A percentile compares a stretch with the other conserved stretches of the same genome.
phyloP scores from a whole-genome alignment of 31 red algal species.

The Endocladia muricata region DNA sequence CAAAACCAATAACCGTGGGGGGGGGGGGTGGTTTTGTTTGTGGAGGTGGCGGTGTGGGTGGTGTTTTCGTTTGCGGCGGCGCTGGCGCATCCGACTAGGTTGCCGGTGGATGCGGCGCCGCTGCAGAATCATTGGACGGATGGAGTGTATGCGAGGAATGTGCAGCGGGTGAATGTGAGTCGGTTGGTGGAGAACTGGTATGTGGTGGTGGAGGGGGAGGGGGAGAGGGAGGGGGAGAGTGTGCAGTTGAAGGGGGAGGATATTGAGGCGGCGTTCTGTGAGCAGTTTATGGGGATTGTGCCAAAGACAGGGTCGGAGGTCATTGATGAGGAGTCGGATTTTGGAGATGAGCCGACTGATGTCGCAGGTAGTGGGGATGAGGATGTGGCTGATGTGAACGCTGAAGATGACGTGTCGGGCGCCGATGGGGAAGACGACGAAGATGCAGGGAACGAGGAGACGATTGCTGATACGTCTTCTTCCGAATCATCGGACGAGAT shows the following conservation, averaged over 20 bases:
- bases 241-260: not conserved
- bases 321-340: not conserved
- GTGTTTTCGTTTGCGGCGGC: constrained; percentile 14
- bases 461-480: too few species aligned
- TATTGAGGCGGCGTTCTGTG: not conserved
- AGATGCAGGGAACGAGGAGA: not conserved
- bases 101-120: constrained; percentile 38
- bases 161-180: constrained; percentile 13
- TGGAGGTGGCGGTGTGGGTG: constrained; percentile 31
- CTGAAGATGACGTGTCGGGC: not conserved
- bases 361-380: not conserved
- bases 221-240: not conserved
- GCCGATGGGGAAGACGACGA: not conserved
- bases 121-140: constrained; percentile 45
- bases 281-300: not conserved
- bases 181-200: constrained; percentile 45
- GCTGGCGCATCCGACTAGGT: constrained; percentile 10
- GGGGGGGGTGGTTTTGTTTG: constrained; percentile 16
- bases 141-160: constrained; percentile 13
- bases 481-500: too few species aligned
- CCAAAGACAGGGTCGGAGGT: not conserved
- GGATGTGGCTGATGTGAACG: not conserved
- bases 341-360: not conserved
- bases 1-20: not conserved
- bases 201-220: not conserved